These are phyloP conservation scores for Daldinia sp. DNA, from an alignment of 2,329 filamentous ascomycete species.

Conservation along the genomic window DNA sequence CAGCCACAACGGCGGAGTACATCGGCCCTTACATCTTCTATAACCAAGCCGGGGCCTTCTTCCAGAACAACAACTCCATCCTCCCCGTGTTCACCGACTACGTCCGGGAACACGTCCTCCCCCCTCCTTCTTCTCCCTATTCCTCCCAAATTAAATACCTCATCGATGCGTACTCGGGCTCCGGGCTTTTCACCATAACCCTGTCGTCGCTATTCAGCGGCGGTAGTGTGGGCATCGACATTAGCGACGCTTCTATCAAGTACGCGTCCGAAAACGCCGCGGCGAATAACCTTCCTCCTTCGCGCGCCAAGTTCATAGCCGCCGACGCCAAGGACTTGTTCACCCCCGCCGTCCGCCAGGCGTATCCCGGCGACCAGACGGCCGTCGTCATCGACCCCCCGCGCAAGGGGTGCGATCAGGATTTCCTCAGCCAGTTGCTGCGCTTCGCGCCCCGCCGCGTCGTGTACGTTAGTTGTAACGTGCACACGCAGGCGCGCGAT, in stretches of 20 bases:
- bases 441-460: slow-evolving; percentile 81
- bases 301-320: slow-evolving; percentile 85
- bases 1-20: slow-evolving; percentile 86
- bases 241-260: slow-evolving; percentile 80
- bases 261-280: slow-evolving; percentile 83
- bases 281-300: slow-evolving; percentile 76
- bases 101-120: slow-evolving; percentile 83
- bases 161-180: slow-evolving; percentile 97
- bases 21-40: slow-evolving; percentile 86
- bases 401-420: slow-evolving; percentile 90
- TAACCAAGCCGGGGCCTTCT: slow-evolving; percentile 94
- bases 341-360: slow-evolving; percentile 66
- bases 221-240: slow-evolving; percentile 89
- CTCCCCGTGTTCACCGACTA: slow-evolving; percentile 87
- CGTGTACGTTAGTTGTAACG: slow-evolving; percentile 96
- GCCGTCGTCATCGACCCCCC: slow-evolving; percentile 97
- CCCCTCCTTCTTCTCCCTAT: slow-evolving; percentile 58
- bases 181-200: slow-evolving; percentile 95
- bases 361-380: slow-evolving; percentile 81
- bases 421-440: slow-evolving; percentile 85
- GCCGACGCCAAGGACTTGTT: slow-evolving; percentile 90
- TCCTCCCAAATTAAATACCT: slow-evolving; percentile 77
- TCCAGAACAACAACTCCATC: slow-evolving; percentile 99
- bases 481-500: slow-evolving; percentile 96
- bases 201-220: slow-evolving; percentile 87